A percentile compares a stretch with the other conserved stretches of the same genome.
These are phyloP conservation scores for Pleurotus salmoneostramineus DNA, from an alignment of 768 basidiomycete genomes.

Conservation along the genomic window DNA sequence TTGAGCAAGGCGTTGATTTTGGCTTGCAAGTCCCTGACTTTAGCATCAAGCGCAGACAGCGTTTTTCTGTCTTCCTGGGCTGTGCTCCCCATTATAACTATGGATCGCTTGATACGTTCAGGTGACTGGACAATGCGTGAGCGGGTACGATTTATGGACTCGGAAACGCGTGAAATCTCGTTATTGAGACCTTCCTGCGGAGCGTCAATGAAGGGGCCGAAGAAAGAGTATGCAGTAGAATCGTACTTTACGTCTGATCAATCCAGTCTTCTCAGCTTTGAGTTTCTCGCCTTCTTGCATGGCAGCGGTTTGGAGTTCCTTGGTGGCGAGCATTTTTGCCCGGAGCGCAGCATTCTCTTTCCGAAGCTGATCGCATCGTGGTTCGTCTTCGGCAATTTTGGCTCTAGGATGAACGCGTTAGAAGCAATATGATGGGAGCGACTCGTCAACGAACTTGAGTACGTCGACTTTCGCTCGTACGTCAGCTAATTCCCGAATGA, in stretches of 20 bases:
- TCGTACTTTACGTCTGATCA: conserved; percentile 61
- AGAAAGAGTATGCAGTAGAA: not conserved
- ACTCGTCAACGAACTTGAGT: conserved; percentile 45
- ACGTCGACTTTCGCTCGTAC: conserved; percentile 47
- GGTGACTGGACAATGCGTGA: conserved; percentile 88
- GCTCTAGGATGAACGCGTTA: conserved; percentile 32
- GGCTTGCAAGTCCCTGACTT: conserved; percentile 71
- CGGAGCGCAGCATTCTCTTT: conserved; percentile 59
- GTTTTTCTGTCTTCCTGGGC: conserved; percentile 69
- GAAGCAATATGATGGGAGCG: not conserved
- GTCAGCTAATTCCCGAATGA: conserved; percentile 42
- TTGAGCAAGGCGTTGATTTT: conserved; percentile 67
- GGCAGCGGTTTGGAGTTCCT: conserved; percentile 55
- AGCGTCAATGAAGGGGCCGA: not conserved
- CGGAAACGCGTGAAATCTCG: conserved; percentile 55
- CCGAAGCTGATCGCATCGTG: conserved; percentile 55
- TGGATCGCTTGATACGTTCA: conserved; percentile 82
- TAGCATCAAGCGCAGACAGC: conserved; percentile 62
- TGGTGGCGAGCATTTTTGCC: conserved; percentile 64
- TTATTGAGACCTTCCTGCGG: conserved; percentile 55
- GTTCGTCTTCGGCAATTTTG: conserved; percentile 66
- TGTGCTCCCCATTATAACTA: conserved; percentile 66
- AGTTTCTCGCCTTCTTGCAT: conserved; percentile 66
- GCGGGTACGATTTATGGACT: conserved; percentile 59
- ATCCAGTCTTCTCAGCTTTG: conserved; percentile 63